phyloP scores from a whole-genome alignment of 768 basidiomycete genomes.

The Russula brevipes region DNA sequence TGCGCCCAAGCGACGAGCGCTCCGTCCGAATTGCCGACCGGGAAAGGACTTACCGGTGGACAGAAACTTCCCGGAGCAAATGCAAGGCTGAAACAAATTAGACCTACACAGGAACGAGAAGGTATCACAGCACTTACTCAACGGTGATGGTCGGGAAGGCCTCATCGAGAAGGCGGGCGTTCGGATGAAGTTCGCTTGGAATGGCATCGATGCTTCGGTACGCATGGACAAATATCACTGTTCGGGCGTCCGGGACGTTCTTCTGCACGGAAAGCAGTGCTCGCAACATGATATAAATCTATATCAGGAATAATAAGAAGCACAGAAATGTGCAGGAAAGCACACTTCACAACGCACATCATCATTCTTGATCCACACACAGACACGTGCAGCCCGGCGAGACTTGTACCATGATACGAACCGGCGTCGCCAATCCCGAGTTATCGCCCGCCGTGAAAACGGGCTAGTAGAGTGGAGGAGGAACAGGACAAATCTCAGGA shows the following conservation, averaged over 20 bases:
- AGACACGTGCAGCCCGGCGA: constrained; percentile 18
- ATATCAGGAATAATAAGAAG: not conserved
- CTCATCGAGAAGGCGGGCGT: constrained; percentile 25
- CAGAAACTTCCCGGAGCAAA: constrained; percentile 19
- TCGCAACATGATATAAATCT: constrained; percentile 25
- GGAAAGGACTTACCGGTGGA: constrained; percentile 15
- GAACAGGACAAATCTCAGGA: constrained; percentile 10
- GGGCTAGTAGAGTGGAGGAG: constrained; percentile 13
- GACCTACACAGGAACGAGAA: not conserved
- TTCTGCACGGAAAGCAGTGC: constrained; percentile 22
- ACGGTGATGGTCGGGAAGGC: constrained; percentile 26
- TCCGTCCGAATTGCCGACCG: not conserved
- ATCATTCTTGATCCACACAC: constrained; percentile 26
- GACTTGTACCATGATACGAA: constrained; percentile 20
- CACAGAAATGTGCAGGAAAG: not conserved
- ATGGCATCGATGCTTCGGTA: constrained; percentile 18
- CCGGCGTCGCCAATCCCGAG: constrained; percentile 3
- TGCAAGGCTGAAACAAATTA: constrained; percentile 14
- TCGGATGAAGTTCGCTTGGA: constrained; percentile 25
- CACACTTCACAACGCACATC: constrained; percentile 6
- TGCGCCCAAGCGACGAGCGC: not conserved
- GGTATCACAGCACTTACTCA: constrained; percentile 7
- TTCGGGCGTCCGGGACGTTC: constrained; percentile 23
- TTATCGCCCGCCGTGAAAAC: constrained; percentile 11
- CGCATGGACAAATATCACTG: constrained; percentile 23